Percentiles rank a stretch among this genome's conserved stretches.
These are phyloP conservation scores for Cladophialophora chaetospira DNA, from an alignment of 2,329 filamentous ascomycete genomes.

Conservation along the genomic window DNA sequence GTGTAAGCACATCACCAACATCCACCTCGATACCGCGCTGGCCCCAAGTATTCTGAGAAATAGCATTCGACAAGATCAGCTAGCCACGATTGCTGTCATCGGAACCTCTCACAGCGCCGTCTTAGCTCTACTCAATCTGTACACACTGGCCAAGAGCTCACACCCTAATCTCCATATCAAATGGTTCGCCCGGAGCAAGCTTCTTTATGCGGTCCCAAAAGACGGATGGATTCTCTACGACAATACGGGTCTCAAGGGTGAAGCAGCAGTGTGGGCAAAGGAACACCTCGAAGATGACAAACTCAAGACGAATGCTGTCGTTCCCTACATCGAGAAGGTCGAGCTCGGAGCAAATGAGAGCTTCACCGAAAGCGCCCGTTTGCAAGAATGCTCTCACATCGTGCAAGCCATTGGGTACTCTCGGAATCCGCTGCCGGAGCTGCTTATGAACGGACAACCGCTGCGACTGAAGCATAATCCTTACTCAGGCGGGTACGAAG, in stretches of 20 bases:
- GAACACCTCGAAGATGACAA: slow-evolving; percentile 58
- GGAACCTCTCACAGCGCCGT: slow-evolving; percentile 66
- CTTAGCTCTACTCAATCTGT: slow-evolving; percentile 63
- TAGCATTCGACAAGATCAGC: slow-evolving; percentile 40
- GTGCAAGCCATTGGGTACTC: slow-evolving; percentile 64
- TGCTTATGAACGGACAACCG: slow-evolving; percentile 42
- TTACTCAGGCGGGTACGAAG: slow-evolving; percentile 45
- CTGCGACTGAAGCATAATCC: slow-evolving; percentile 39
- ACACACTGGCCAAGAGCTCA: slow-evolving; percentile 52
- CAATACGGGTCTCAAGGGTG: slow-evolving; percentile 66
- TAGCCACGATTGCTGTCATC: slow-evolving; percentile 57
- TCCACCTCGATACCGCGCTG: slow-evolving; percentile 60
- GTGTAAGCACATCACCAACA: slow-evolving; percentile 40
- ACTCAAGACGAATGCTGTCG: slow-evolving; percentile 50
- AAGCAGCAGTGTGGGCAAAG: slow-evolving; percentile 61
- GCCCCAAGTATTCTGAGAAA: slow-evolving; percentile 38
- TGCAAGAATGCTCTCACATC: slow-evolving; percentile 56
- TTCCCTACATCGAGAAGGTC: slow-evolving; percentile 51
- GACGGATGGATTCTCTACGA: slow-evolving; percentile 66
- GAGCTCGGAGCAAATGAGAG: slow-evolving; percentile 44
- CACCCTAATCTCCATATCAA: slow-evolving; percentile 59
- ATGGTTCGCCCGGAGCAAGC: slow-evolving; percentile 63
- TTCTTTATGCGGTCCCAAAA: slow-evolving; percentile 61
- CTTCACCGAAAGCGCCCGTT: slow-evolving; percentile 33
- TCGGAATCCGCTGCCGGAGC: slow-evolving; percentile 52